phyloP scores from a whole-genome alignment of 495 filamentous ascomycete species.

The Penicillium canescens region DNA sequence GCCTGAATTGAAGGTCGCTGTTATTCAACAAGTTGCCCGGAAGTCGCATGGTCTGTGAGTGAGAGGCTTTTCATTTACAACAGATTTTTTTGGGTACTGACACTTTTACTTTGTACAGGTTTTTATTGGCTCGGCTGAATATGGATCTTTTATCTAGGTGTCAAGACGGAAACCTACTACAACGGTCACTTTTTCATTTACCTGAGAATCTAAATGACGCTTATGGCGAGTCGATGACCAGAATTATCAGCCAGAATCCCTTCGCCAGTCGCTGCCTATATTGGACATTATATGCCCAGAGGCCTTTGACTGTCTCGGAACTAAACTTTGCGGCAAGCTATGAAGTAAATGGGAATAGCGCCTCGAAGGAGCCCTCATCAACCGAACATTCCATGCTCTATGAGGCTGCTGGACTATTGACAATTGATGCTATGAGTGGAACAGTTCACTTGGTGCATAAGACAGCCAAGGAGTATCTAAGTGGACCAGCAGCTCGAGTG shows the following conservation, averaged over 20 bases:
- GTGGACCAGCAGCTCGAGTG: constrained; percentile 27
- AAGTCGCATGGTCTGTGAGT: constrained; percentile 34
- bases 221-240: constrained; percentile 37
- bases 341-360: neutral
- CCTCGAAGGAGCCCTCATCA: neutral
- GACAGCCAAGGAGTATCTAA: constrained; percentile 36
- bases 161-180: constrained; percentile 19
- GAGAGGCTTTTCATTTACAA: neutral
- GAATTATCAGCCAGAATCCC: constrained; percentile 24
- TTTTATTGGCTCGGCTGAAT: constrained; percentile 31
- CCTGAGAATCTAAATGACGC: constrained; percentile 33
- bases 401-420: constrained; percentile 24
- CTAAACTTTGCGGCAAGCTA: constrained; percentile 18
- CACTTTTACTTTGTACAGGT: constrained; percentile 15
- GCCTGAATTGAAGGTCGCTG: constrained; percentile 14
- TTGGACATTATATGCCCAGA: constrained; percentile 30
- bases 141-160: constrained; percentile 28
- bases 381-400: constrained; percentile 22
- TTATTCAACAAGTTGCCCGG: constrained; percentile 18
- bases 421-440: constrained; percentile 23
- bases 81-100: neutral
- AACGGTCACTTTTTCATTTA: constrained; percentile 28
- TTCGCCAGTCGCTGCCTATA: constrained; percentile 26
- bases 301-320: constrained; percentile 29
- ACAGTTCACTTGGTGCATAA: constrained; percentile 32